These are phyloP conservation scores for Phytophthora hibernalis DNA, from an alignment of 352 stramenopile genomes.

Conservation along the genomic window DNA sequence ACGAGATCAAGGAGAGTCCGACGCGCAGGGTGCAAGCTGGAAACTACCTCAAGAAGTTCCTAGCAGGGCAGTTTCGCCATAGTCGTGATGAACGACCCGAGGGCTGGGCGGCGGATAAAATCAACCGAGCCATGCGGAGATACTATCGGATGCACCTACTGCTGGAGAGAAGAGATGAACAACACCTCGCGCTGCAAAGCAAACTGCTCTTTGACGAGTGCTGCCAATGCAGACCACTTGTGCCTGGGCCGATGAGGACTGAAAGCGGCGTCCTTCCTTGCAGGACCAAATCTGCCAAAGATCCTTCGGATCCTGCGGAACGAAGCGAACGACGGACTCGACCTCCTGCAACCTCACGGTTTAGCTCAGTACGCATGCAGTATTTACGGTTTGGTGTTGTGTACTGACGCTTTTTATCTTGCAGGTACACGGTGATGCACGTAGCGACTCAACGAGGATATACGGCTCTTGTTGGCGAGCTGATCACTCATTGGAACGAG, in stretches of 20 bases:
- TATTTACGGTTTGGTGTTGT: background rate
- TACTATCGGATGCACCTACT: slow-evolving; percentile 63
- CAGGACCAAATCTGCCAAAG: slow-evolving; percentile 66
- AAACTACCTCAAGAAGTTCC: slow-evolving; percentile 51
- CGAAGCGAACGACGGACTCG: slow-evolving; percentile 62
- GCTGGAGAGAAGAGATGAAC: slow-evolving; percentile 43
- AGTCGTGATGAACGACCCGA: slow-evolving; percentile 47
- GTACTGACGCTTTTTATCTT: background rate
- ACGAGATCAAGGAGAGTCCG: slow-evolving; percentile 23
- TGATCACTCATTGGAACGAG: slow-evolving; percentile 65
- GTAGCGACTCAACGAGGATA: slow-evolving; percentile 79
- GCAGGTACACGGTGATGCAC: slow-evolving; percentile 62
- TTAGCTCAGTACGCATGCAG: slow-evolving; percentile 54
- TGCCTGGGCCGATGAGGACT: slow-evolving; percentile 56
- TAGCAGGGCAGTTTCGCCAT: slow-evolving; percentile 46
- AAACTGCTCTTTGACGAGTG: slow-evolving; percentile 84
- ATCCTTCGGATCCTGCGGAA: slow-evolving; percentile 67
- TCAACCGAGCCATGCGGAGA: slow-evolving; percentile 62
- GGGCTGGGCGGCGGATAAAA: slow-evolving; percentile 62
- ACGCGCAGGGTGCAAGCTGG: slow-evolving; percentile 23
- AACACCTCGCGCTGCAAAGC: slow-evolving; percentile 63
- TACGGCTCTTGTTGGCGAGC: slow-evolving; percentile 58
- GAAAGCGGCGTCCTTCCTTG: slow-evolving; percentile 70
- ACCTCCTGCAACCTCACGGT: slow-evolving; percentile 71
- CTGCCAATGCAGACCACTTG: slow-evolving; percentile 66